These are phyloP conservation scores for Raddia guianensis DNA, from an alignment of 176 grass and related monocot species.

Conservation along the genomic window DNA sequence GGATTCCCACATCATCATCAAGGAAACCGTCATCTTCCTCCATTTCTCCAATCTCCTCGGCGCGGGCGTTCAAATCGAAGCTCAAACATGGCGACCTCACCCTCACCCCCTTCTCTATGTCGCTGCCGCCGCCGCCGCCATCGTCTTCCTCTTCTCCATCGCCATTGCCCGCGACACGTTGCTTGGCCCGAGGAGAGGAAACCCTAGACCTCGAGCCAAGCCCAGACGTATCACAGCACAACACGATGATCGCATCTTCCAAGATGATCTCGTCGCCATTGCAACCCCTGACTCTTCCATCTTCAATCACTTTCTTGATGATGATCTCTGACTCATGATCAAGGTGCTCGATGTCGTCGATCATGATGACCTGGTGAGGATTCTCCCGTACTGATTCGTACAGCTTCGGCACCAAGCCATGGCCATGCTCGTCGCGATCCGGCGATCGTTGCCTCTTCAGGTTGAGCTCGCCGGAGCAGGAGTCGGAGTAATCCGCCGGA, in stretches of 20 bases:
- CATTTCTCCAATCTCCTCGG: conserved; percentile 18
- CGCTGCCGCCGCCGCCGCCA: not conserved
- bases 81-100: conserved; percentile 36
- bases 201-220: conserved; percentile 46
- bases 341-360: conserved; percentile 60
- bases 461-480: conserved; percentile 32
- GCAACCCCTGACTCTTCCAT: conserved; percentile 40
- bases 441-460: conserved; percentile 55
- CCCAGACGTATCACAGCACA: conserved; percentile 61
- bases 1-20: conserved; percentile 47
- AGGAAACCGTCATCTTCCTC: not conserved
- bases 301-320: conserved; percentile 51
- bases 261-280: conserved; percentile 51
- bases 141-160: conserved; percentile 27
- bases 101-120: conserved; percentile 25
- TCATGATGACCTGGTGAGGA: conserved; percentile 66
- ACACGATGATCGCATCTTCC: conserved; percentile 66
- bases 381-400: conserved; percentile 46
- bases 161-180: conserved; percentile 33
- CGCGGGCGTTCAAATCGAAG: conserved; percentile 80
- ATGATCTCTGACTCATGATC: conserved; percentile 37
- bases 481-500: conserved; percentile 37
- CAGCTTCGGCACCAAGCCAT: conserved; percentile 31
- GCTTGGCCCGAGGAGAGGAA: conserved; percentile 52
- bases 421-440: conserved; percentile 8